A percentile compares a stretch with the other conserved stretches of the same genome.
These are phyloP conservation scores for Pleurotus pulmonarius DNA, from an alignment of 768 basidiomycete genomes.

Conservation along the genomic window DNA sequence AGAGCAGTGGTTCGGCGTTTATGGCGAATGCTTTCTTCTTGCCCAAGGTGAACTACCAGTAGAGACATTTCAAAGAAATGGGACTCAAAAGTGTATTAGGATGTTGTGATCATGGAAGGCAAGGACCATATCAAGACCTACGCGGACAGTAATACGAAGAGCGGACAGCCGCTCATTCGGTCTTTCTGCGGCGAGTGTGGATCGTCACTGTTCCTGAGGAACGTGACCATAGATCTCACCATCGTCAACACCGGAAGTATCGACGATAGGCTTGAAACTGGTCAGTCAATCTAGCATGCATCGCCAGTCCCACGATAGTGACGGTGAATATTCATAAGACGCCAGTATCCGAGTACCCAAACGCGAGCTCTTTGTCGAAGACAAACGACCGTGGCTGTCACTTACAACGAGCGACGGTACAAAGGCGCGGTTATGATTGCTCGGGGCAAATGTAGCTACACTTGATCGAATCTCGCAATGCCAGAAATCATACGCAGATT, in stretches of 20 bases:
- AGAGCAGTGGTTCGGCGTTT: slow-evolving; percentile 37
- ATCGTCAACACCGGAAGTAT: slow-evolving; percentile 6
- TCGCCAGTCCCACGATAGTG: no score
- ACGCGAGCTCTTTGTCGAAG: not conserved
- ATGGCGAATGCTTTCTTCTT: slow-evolving; percentile 35
- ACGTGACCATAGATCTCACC: not conserved
- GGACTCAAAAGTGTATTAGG: slow-evolving; percentile 7
- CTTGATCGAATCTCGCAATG: no score
- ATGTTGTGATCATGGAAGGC: slow-evolving; percentile 19
- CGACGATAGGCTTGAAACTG: not conserved
- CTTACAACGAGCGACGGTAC: not conserved
- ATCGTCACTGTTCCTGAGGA: slow-evolving; percentile 19
- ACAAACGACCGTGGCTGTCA: not conserved
- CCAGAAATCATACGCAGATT: no score
- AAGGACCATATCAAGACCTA: slow-evolving; percentile 18
- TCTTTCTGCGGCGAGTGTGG: slow-evolving; percentile 25
- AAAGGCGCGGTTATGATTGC: no score
- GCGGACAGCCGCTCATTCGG: slow-evolving; percentile 19
- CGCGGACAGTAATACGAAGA: slow-evolving; percentile 18
- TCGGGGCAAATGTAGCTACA: no score
- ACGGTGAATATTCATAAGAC: not conserved
- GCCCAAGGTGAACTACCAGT: slow-evolving; percentile 18
- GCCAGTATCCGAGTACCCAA: not conserved
- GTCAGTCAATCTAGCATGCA: not conserved
- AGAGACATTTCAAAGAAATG: not conserved